Conservation (phyloP, 352 stramenopile species). For the Phytophthora gonapodyides region DNA sequence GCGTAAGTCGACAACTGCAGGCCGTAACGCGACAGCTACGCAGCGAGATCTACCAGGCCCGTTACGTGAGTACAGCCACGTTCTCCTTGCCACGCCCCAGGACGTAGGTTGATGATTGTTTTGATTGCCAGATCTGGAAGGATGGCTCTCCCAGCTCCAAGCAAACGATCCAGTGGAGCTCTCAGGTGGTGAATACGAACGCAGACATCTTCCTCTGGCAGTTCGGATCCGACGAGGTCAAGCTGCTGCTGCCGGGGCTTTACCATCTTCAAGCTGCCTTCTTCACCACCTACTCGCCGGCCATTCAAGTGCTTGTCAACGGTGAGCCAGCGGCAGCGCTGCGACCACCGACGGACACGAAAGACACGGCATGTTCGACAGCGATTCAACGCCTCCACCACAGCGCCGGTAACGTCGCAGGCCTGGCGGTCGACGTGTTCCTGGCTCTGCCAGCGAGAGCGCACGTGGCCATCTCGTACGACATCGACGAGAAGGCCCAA, state of each 20-base stretch:
- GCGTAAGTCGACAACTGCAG: slow-evolving; percentile 44
- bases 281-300: slow-evolving; percentile 63
- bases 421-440: slow-evolving; percentile 56
- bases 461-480: slow-evolving; percentile 57
- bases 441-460: slow-evolving; percentile 59
- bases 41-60: slow-evolving; percentile 75
- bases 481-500: slow-evolving; percentile 71
- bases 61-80: slow-evolving; percentile 54
- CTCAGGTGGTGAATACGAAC: slow-evolving; percentile 74
- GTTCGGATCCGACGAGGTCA: slow-evolving; percentile 48
- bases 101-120: neutral
- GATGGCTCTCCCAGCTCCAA: slow-evolving; percentile 46
- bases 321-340: slow-evolving; percentile 52
- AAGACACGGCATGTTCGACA: slow-evolving; percentile 7
- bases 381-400: slow-evolving; percentile 47
- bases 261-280: slow-evolving; percentile 76
- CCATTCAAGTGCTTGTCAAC: slow-evolving; percentile 64
- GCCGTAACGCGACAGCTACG: slow-evolving; percentile 57
- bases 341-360: slow-evolving; percentile 3
- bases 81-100: neutral
- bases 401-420: slow-evolving; percentile 61
- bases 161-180: slow-evolving; percentile 67
- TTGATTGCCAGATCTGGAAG: slow-evolving; percentile 77
- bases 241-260: slow-evolving; percentile 58
- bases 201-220: slow-evolving; percentile 74